phyloP scores from a whole-genome alignment of 73 alveolate genomes.

The Paramecium primaurelia region DNA sequence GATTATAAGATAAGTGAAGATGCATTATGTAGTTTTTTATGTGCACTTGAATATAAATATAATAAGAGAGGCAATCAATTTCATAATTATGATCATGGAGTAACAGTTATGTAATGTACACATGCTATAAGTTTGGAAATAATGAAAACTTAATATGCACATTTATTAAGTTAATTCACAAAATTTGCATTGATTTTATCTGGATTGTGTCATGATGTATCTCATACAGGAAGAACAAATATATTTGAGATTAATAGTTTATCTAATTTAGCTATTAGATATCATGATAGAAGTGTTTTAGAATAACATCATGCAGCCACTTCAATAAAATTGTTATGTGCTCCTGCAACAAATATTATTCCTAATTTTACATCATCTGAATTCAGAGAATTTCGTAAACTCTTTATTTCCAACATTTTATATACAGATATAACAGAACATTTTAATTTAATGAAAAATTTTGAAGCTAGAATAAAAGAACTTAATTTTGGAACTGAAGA shows the following conservation, averaged over 20 bases:
- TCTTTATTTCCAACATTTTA: constrained; percentile 71
- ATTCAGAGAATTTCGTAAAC: constrained; percentile 66
- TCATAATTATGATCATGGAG: constrained; percentile 61
- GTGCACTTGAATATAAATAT: constrained; percentile 41
- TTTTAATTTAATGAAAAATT: constrained; percentile 48
- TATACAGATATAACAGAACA: constrained; percentile 71
- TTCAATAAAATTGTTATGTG: constrained; percentile 72
- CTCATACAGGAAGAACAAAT: constrained; percentile 83
- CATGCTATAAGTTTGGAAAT: constrained; percentile 25
- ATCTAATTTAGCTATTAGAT: constrained; percentile 75
- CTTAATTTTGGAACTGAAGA: constrained; percentile 4
- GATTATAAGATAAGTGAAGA: constrained; percentile 5
- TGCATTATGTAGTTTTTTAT: constrained; percentile 17
- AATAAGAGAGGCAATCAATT: constrained; percentile 46
- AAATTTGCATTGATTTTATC: constrained; percentile 65
- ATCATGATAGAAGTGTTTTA: constrained; percentile 87
- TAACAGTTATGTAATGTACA: constrained; percentile 53
- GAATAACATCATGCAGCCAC: constrained; percentile 92
- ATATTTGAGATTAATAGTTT: constrained; percentile 71
- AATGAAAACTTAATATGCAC: not conserved
- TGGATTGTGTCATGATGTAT: constrained; percentile 80
- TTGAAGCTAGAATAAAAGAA: not conserved
- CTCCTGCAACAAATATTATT: constrained; percentile 64
- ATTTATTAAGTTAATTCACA: not conserved
- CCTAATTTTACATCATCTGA: constrained; percentile 64